Evolutionary conservation across 257 asterid species (phyloP).

Genomic region (Haberlea rhodopensis): DNA sequence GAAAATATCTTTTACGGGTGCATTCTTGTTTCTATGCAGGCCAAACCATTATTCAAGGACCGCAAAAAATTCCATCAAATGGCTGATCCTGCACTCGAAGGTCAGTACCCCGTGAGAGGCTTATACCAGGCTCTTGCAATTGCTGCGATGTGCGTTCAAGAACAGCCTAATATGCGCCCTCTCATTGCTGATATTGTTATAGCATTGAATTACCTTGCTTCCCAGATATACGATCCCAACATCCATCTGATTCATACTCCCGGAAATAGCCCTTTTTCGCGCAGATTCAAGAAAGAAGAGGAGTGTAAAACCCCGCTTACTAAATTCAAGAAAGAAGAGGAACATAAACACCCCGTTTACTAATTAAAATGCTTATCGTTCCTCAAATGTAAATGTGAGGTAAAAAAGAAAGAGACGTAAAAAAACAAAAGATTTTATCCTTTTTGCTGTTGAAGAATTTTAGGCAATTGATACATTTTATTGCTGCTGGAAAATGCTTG

Average conservation of each 20-base stretch:
- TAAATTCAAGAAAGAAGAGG: not conserved
- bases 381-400: not conserved
- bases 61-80: slow-evolving; percentile 51
- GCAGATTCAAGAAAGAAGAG: slow-evolving; percentile 11
- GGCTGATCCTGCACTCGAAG: slow-evolving; percentile 65
- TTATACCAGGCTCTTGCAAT: slow-evolving; percentile 68
- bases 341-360: not conserved
- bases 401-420: too few relatives aligned
- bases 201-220: slow-evolving; percentile 57
- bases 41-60: slow-evolving; percentile 64
- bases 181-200: slow-evolving; percentile 46
- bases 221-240: slow-evolving; percentile 46
- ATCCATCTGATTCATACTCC: slow-evolving; percentile 14
- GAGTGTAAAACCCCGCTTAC: not conserved
- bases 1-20: not conserved
- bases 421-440: not conserved
- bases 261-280: slow-evolving; percentile 17
- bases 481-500: not conserved
- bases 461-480: not conserved
- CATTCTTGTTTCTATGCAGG: slow-evolving; percentile 35
- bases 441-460: not conserved
- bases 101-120: slow-evolving; percentile 52
- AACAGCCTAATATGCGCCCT: slow-evolving; percentile 53
- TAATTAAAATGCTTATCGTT: not conserved
- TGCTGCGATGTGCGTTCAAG: slow-evolving; percentile 70